Evolutionary conservation across 371 early-diverging fungal species (phyloP).

Genomic region (Actinomortierella wolfii): DNA sequence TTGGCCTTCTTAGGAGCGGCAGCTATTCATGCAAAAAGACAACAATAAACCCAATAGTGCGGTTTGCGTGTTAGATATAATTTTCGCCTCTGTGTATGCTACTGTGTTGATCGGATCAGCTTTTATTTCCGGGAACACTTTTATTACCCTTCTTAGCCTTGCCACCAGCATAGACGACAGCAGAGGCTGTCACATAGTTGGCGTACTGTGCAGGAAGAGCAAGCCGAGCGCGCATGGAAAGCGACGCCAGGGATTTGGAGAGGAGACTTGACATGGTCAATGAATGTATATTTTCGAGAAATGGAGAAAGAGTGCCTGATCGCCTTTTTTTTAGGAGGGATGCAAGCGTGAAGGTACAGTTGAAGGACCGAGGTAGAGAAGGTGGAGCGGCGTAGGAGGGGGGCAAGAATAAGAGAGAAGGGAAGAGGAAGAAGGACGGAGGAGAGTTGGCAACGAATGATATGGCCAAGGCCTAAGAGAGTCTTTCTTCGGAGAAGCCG

Average conservation of each 20-base stretch:
- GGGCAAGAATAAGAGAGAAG: background rate
- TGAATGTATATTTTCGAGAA: too few species aligned
- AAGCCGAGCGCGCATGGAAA: conserved; percentile 29
- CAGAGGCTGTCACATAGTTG: conserved; percentile 45
- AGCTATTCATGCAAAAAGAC: too few species aligned
- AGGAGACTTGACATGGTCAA: too few species aligned
- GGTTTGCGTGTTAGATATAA: too few species aligned
- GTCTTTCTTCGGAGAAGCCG: background rate
- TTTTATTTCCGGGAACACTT: too few species aligned
- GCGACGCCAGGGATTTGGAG: conserved; percentile 2
- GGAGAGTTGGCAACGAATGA: background rate
- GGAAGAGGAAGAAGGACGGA: conserved; percentile 4
- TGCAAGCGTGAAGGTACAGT: too few species aligned
- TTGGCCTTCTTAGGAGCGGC: conserved; percentile 29
- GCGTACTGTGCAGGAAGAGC: conserved; percentile 40
- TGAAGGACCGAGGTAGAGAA: background rate
- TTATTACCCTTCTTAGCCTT: conserved; percentile 34
- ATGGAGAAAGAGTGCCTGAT: too few species aligned
- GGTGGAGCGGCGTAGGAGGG: background rate
- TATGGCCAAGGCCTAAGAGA: background rate
- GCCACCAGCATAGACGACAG: conserved; percentile 34
- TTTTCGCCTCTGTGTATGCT: too few species aligned
- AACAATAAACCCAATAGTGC: too few species aligned
- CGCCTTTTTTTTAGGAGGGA: too few species aligned
- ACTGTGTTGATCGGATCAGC: too few species aligned